phyloP scores from a whole-genome alignment of 1,284 basidiomycete species.

The Rhodotorula sp. region DNA sequence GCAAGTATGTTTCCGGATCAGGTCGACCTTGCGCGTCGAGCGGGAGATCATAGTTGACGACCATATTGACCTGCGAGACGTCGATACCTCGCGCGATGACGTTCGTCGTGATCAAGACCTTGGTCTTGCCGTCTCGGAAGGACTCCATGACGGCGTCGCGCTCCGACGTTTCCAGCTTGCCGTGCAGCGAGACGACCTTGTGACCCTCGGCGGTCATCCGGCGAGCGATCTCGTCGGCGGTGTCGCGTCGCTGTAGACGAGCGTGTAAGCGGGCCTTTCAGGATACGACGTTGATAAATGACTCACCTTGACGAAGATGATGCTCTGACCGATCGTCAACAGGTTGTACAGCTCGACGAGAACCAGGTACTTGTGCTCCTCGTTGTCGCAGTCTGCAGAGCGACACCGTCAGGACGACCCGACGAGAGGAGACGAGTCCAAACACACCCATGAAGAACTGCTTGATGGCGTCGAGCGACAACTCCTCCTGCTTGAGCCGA shows the following conservation, averaged over 20 bases:
- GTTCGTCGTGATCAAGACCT: conserved; percentile 98
- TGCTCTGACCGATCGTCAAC: conserved; percentile 92
- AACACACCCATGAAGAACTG: conserved; percentile 86
- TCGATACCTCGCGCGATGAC: conserved; percentile 98
- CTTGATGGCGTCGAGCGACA: conserved; percentile 90
- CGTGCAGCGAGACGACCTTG: conserved; percentile 93
- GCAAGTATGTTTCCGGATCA: conserved; percentile 96
- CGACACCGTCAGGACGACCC: background rate
- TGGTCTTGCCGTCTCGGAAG: conserved; percentile 93
- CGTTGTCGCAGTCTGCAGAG: conserved; percentile 55
- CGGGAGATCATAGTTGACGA: conserved; percentile 88
- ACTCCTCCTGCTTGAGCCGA: conserved; percentile 88
- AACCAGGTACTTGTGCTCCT: conserved; percentile 93
- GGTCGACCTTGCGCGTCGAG: conserved; percentile 64
- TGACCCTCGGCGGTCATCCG: conserved; percentile 93
- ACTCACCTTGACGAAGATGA: conserved; percentile 87
- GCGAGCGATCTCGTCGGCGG: conserved; percentile 86
- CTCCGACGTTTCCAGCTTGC: conserved; percentile 82
- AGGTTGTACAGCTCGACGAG: conserved; percentile 86
- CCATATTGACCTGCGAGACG: conserved; percentile 98
- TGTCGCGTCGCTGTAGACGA: conserved; percentile 68
- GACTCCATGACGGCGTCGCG: conserved; percentile 91
- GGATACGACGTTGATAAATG: background rate
- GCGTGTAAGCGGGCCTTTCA: background rate
- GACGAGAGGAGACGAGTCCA: conserved; percentile 25